These are phyloP conservation scores for Hypoxylon perforatum DNA, from an alignment of 495 filamentous ascomycete species.

Conservation along the genomic window DNA sequence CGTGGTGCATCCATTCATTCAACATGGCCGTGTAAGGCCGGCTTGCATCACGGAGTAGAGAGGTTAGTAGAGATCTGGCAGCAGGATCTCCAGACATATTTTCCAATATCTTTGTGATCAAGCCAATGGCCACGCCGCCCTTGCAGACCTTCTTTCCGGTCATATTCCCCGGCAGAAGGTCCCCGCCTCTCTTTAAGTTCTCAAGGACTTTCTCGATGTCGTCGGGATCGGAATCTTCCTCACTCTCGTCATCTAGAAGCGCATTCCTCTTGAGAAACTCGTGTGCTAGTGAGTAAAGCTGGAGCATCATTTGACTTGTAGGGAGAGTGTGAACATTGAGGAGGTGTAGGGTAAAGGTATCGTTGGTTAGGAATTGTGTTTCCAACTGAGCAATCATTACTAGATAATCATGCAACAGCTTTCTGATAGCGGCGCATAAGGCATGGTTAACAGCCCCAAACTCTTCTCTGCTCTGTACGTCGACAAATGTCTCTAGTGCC, in stretches of 20 bases:
- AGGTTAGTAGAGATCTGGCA: slow-evolving; percentile 80
- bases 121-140: slow-evolving; percentile 86
- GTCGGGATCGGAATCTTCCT: slow-evolving; percentile 84
- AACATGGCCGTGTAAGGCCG: slow-evolving; percentile 97
- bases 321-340: slow-evolving; percentile 91
- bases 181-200: slow-evolving; percentile 87
- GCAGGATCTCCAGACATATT: slow-evolving; percentile 93
- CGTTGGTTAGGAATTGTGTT: slow-evolving; percentile 86
- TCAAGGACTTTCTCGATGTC: slow-evolving; percentile 78
- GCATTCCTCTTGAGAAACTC: slow-evolving; percentile 90
- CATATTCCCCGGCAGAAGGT: slow-evolving; percentile 79
- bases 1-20: slow-evolving; percentile 98
- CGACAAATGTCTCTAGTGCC: slow-evolving; percentile 90
- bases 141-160: slow-evolving; percentile 92
- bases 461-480: slow-evolving; percentile 91
- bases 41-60: slow-evolving; percentile 85
- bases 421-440: slow-evolving; percentile 90
- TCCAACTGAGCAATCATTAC: slow-evolving; percentile 93
- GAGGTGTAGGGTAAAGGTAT: slow-evolving; percentile 88
- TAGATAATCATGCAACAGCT: slow-evolving; percentile 90
- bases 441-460: slow-evolving; percentile 97
- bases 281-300: slow-evolving; percentile 85
- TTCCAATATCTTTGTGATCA: slow-evolving; percentile 84
- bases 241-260: slow-evolving; percentile 84
- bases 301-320: slow-evolving; percentile 87